Evolutionary conservation across 768 basidiomycete species (phyloP).

Genomic region (Cystobasidium onofrii): DNA sequence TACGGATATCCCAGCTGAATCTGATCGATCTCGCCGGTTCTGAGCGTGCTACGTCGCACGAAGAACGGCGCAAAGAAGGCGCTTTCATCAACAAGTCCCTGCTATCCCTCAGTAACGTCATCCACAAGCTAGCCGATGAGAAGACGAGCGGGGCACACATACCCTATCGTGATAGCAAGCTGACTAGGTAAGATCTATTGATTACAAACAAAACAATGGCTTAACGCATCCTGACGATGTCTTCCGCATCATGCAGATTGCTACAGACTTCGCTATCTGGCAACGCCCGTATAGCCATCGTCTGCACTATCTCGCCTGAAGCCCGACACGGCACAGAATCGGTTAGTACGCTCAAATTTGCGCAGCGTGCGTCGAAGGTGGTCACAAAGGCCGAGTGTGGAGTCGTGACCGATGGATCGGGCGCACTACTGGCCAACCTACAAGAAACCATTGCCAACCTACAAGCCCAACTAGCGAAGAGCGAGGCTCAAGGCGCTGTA

Average conservation of each 20-base stretch:
- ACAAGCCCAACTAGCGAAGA: constrained; percentile 63
- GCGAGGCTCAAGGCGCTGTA: constrained; percentile 49
- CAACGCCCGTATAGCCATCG: constrained; percentile 88
- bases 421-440: constrained; percentile 87
- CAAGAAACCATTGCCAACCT: constrained; percentile 89
- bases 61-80: constrained; percentile 90
- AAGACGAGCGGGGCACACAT: constrained; percentile 65
- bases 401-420: constrained; percentile 70
- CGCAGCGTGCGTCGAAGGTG: constrained; percentile 81
- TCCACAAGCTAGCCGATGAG: constrained; percentile 76
- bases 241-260: constrained; percentile 47
- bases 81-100: constrained; percentile 75
- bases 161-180: constrained; percentile 88
- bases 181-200: constrained; percentile 45
- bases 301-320: constrained; percentile 91
- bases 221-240: too few species aligned
- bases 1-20: constrained; percentile 49
- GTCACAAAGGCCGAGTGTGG: constrained; percentile 47
- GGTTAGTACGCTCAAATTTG: constrained; percentile 80
- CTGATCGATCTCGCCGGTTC: constrained; percentile 94
- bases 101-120: constrained; percentile 84
- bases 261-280: constrained; percentile 91
- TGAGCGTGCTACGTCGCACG: constrained; percentile 89
- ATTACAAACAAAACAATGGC: too few species aligned
- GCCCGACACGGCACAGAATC: constrained; percentile 68